A percentile compares a stretch with the other conserved stretches of the same genome.
Conservation (phyloP, 2,329 filamentous ascomycete genomes). For the Periconia macrospinosa region DNA sequence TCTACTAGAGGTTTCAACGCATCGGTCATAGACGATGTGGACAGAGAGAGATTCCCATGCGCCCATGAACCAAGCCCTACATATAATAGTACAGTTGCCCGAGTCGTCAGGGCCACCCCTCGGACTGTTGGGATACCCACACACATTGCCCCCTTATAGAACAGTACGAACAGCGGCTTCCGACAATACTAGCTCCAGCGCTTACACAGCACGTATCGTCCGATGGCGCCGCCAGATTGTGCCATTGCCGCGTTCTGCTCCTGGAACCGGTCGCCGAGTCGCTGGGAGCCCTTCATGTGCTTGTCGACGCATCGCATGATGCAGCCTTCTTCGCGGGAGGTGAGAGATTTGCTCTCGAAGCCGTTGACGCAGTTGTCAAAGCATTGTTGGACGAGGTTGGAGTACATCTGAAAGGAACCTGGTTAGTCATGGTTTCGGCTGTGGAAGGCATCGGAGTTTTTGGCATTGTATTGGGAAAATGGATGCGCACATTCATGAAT, state of each 20-base stretch:
- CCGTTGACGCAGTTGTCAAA: slow-evolving; percentile 97
- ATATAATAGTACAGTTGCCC: neutral
- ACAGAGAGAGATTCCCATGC: neutral
- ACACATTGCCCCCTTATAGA: too few relatives aligned
- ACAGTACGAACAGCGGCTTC: neutral
- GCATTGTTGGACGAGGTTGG: slow-evolving; percentile 80
- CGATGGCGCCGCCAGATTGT: slow-evolving; percentile 58
- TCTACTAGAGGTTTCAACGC: slow-evolving; percentile 59
- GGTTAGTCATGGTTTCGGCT: neutral
- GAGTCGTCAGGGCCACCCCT: neutral
- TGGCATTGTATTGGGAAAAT: neutral
- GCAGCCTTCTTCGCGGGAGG: slow-evolving; percentile 85
- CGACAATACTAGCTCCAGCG: neutral
- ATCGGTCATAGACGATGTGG: slow-evolving; percentile 65
- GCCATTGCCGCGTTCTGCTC: slow-evolving; percentile 71
- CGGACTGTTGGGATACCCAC: neutral
- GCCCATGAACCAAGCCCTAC: neutral
- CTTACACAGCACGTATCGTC: slow-evolving; percentile 35
- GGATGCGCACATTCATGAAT: slow-evolving; percentile 85
- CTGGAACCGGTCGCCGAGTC: slow-evolving; percentile 88
- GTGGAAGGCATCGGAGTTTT: neutral
- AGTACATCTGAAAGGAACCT: slow-evolving; percentile 60
- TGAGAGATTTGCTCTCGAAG: slow-evolving; percentile 96
- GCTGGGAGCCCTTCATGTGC: slow-evolving; percentile 87
- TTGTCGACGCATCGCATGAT: slow-evolving; percentile 95